Conservation (phyloP, 768 basidiomycete species). For the Amanita inopinata region DNA sequence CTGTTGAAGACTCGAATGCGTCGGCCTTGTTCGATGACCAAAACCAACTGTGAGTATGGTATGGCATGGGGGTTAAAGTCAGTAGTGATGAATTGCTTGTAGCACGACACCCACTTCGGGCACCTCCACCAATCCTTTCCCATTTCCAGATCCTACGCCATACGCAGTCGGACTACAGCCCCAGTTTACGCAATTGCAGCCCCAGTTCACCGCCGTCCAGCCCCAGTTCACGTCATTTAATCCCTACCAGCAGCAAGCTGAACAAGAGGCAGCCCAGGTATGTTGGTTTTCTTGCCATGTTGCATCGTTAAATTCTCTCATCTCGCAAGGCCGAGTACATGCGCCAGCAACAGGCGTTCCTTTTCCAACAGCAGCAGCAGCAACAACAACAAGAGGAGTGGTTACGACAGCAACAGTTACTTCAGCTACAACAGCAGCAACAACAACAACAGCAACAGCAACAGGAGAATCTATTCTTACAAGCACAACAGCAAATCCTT, state of each 20-base stretch:
- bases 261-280: conserved; percentile 78
- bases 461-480: conserved; percentile 36
- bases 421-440: conserved; percentile 44
- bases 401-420: conserved; percentile 32
- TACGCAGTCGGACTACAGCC: conserved; percentile 49
- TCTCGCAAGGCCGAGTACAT: conserved; percentile 53
- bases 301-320: conserved; percentile 24
- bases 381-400: conserved; percentile 43
- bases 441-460: conserved; percentile 43
- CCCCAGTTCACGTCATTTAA: conserved; percentile 92
- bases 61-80: conserved; percentile 1
- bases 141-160: conserved; percentile 50
- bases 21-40: conserved; percentile 80
- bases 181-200: conserved; percentile 48
- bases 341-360: conserved; percentile 61
- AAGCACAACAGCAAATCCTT: conserved; percentile 33
- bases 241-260: conserved; percentile 86
- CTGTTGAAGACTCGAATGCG: conserved; percentile 66
- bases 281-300: conserved; percentile 4
- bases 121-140: conserved; percentile 47
- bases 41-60: conserved; percentile 55
- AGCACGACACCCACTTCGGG: conserved; percentile 24
- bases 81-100: conserved; percentile 9
- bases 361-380: conserved; percentile 42
- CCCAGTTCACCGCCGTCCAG: conserved; percentile 67